Conservation (phyloP, 2,329 filamentous ascomycete species). For the Fusarium begoniae region DNA sequence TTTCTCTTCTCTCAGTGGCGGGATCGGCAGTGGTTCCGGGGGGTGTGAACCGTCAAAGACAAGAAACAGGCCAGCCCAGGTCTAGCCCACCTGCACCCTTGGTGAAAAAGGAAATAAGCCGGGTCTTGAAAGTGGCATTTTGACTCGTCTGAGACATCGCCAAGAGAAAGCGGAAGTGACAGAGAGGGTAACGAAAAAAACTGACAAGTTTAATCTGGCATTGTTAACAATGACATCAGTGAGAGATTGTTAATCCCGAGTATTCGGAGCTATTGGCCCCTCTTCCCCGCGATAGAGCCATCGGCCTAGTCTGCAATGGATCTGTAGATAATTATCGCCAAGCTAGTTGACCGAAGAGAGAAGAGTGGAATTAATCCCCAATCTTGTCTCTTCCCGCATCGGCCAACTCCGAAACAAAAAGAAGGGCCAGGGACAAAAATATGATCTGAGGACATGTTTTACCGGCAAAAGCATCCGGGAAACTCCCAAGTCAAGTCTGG, state of each 20-base stretch:
- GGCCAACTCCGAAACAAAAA: conserved; percentile 4
- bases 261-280: conserved; percentile 21
- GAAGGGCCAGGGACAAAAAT: neutral
- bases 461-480: conserved; percentile 11
- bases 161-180: neutral
- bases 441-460: conserved; percentile 3
- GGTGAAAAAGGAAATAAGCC: neutral
- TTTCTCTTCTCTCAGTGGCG: conserved; percentile 28
- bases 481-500: neutral
- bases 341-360: neutral
- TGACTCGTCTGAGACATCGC: neutral
- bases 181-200: neutral
- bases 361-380: neutral
- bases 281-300: conserved; percentile 19
- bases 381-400: conserved; percentile 27
- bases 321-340: neutral
- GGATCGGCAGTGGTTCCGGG: neutral
- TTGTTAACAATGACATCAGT: conserved; percentile 5
- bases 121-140: neutral
- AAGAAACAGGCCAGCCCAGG: neutral
- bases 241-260: conserved; percentile 12
- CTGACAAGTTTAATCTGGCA: neutral
- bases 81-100: neutral
- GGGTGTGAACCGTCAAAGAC: neutral
- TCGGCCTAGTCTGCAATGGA: neutral